Evolutionary conservation across 805 yeast species (phyloP), one percentile per base, ranked within the genome.

Genomic region (Groenewaldozyma tartarivorans): DNA sequence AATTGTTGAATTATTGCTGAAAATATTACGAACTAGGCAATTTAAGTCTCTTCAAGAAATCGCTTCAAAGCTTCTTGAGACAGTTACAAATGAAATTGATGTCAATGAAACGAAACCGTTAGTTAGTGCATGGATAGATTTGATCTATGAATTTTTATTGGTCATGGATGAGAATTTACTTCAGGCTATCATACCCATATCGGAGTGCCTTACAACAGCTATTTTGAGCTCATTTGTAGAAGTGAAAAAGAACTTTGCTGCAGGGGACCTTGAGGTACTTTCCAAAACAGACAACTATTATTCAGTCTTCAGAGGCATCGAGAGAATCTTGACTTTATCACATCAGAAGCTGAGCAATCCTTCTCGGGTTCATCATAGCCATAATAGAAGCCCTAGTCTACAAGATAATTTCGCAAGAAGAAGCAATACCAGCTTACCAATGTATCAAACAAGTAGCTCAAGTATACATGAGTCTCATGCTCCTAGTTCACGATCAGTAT

Each of bases 271-370:
- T 24, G 7, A 7, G 11, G 11, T 24, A 9, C 7, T 24, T 7
- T 9, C 11, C 29, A 13, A 67, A 53, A 61, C 71, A 44, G 60
- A 76, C 26, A 58, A 75, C 46, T 54, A 74, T 38, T 55, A 69
- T 43, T 35, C 57, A 69, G 36, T 60, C 71, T 35, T 62, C 42
- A 60, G 69, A 11, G 88, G 90, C 0, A 54, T 85, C 19, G 88
- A 85, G 51, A 81, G 77, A 39, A 58, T 86, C 7, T 55, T 86
- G 29, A 67, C 71, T 1, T 62, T 71, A 1, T 69, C 82, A 6
- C 85, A 81, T 54, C 69, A 30, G 9, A 17, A 31, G 27, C 26
- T 38, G 5, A 15, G 6, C 6, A 15, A n/a, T 5, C 17, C 29
- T 13, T 24, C 29, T 24, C 11, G 29, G 13, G 29, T 24, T 13